phyloP scores from a whole-genome alignment of 768 basidiomycete genomes.

The Xerocomus spinulosus region DNA sequence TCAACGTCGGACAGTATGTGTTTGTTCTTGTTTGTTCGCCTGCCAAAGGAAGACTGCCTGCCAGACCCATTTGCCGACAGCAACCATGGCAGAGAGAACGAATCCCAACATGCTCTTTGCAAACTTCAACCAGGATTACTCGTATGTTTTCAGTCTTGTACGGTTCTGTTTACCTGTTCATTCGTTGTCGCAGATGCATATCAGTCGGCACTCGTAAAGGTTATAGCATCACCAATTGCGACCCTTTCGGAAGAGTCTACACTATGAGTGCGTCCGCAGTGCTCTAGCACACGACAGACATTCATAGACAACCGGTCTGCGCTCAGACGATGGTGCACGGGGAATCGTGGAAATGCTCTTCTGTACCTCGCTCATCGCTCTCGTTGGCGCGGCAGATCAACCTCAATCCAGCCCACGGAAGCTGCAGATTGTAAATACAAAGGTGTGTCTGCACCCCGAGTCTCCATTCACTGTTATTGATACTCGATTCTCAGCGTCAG shows the following conservation, averaged over 20 bases:
- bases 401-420: constrained; percentile 88
- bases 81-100: constrained; percentile 35
- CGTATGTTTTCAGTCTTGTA: constrained; percentile 43
- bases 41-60: constrained; percentile 8
- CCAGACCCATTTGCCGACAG: background rate
- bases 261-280: constrained; percentile 76
- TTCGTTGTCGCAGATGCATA: constrained; percentile 55
- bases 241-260: constrained; percentile 95
- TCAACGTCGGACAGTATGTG: background rate
- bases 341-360: constrained; percentile 99
- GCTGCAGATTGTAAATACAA: constrained; percentile 97
- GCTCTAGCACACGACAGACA: background rate
- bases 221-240: constrained; percentile 96
- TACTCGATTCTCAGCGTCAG: constrained; percentile 59
- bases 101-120: constrained; percentile 69
- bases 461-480: constrained; percentile 2
- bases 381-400: constrained; percentile 94
- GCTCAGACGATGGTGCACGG: constrained; percentile 82
- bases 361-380: constrained; percentile 94
- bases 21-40: constrained; percentile 17
- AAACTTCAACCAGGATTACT: constrained; percentile 98
- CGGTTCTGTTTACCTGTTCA: background rate
- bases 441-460: constrained; percentile 48
- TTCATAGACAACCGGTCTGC: background rate
- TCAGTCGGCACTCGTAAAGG: constrained; percentile 94